These are phyloP conservation scores for Xerocomus spinulosus DNA, from an alignment of 768 basidiomycete genomes.

Conservation along the genomic window DNA sequence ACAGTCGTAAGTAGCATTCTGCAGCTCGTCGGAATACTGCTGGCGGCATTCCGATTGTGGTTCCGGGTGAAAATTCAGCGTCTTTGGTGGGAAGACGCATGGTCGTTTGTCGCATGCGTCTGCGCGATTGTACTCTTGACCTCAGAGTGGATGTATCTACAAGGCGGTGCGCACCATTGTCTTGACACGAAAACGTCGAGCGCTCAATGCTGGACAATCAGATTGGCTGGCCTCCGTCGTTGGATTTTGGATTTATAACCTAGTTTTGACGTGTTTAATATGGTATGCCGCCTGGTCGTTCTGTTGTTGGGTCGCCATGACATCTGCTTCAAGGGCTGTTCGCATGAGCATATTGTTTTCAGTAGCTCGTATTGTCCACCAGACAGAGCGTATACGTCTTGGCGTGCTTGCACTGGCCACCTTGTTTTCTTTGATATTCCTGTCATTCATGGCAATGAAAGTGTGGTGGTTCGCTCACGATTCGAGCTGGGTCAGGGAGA, in stretches of 20 bases:
- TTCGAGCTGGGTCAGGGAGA: slow-evolving; percentile 4
- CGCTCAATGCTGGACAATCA: not conserved
- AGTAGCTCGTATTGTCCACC: slow-evolving; percentile 17
- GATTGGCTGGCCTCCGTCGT: slow-evolving; percentile 4
- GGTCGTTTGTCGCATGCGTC: slow-evolving; percentile 8
- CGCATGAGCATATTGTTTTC: slow-evolving; percentile 22
- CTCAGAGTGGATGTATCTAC: slow-evolving; percentile 11
- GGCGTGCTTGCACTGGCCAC: slow-evolving; percentile 6
- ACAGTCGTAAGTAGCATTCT: slow-evolving; percentile 6
- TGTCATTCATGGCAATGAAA: slow-evolving; percentile 3
- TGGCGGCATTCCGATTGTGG: slow-evolving; percentile 16
- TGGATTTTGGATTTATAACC: slow-evolving; percentile 13
- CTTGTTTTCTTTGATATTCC: slow-evolving; percentile 10
- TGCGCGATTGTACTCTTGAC: slow-evolving; percentile 5
- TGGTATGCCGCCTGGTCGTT: slow-evolving; percentile 11
- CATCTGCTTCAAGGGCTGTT: slow-evolving; percentile 12
- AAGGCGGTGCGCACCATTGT: slow-evolving; percentile 14
- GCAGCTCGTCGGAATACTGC: slow-evolving; percentile 11
- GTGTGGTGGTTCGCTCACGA: slow-evolving; percentile 10
- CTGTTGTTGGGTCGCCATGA: not conserved
- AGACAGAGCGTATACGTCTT: slow-evolving; percentile 4
- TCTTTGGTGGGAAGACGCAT: slow-evolving; percentile 24
- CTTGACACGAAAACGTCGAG: not conserved
- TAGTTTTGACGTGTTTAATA: slow-evolving; percentile 4
- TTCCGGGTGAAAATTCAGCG: slow-evolving; percentile 15